Percentiles rank a stretch among this genome's conserved stretches.
Evolutionary conservation across 2,329 filamentous ascomycete species (phyloP).

Genomic region (Trichocomaceae sp.): DNA sequence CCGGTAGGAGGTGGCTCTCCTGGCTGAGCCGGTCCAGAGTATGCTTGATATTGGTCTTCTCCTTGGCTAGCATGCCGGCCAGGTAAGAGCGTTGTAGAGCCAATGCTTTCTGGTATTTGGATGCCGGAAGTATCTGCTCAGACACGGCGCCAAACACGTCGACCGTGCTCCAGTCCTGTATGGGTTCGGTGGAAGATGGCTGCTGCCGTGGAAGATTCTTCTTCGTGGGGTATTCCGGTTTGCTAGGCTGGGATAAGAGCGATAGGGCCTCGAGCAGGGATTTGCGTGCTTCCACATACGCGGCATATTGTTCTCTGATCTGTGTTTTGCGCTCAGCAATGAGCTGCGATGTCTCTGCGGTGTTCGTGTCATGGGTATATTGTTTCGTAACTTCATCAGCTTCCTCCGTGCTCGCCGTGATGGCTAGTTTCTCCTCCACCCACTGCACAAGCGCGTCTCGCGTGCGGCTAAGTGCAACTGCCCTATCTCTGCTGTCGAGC

Average conservation of each 20-base stretch:
- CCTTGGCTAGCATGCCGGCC: conserved; percentile 32
- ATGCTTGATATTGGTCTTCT: conserved; percentile 31
- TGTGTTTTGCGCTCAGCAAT: conserved; percentile 28
- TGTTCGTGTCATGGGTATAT: conserved; percentile 22
- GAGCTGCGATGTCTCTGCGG: conserved; percentile 24
- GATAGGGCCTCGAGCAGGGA: conserved; percentile 31
- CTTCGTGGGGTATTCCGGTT: conserved; percentile 12
- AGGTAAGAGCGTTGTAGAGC: conserved; percentile 34
- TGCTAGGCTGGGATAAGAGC: conserved; percentile 29
- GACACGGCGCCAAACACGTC: conserved; percentile 28
- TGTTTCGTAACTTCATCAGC: conserved; percentile 19
- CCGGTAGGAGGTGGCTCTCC: conserved; percentile 38
- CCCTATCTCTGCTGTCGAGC: conserved; percentile 16
- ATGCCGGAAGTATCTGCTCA: conserved; percentile 29
- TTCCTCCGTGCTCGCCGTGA: conserved; percentile 27
- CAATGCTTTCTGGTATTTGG: conserved; percentile 31
- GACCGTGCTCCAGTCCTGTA: conserved; percentile 19
- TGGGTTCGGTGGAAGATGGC: conserved; percentile 5
- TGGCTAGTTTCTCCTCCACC: conserved; percentile 44
- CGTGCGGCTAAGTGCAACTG: conserved; percentile 38
- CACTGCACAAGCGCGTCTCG: conserved; percentile 46
- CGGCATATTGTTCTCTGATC: conserved; percentile 30
- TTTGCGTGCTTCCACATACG: conserved; percentile 32
- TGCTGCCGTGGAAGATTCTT: conserved; percentile 18
- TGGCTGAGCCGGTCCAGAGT: conserved; percentile 35